Conservation (phyloP, 2,329 filamentous ascomycete genomes). For the Aspergillus phoenicis region DNA sequence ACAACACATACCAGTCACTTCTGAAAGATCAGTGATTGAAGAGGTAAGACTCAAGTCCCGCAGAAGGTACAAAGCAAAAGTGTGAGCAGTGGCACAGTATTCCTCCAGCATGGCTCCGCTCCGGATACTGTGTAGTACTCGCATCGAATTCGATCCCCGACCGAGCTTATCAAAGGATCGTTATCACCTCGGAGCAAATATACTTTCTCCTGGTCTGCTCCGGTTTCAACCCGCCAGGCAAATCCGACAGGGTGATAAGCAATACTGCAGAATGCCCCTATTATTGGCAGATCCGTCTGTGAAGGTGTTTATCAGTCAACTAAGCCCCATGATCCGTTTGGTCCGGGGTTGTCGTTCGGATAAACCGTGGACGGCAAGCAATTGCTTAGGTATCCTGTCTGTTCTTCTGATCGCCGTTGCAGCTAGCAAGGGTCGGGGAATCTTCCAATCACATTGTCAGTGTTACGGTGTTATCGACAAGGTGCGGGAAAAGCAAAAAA, state of each 20-base stretch:
- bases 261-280: background rate
- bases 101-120: background rate
- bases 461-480: background rate
- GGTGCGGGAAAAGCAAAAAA: background rate
- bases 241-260: constrained; percentile 3
- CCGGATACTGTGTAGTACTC: background rate
- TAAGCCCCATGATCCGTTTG: background rate
- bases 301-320: background rate
- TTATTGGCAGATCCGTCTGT: background rate
- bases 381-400: background rate
- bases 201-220: background rate
- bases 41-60: background rate
- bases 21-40: background rate
- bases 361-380: background rate
- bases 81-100: background rate
- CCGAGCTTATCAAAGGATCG: background rate
- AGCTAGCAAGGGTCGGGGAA: background rate
- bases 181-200: background rate
- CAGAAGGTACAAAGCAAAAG: background rate
- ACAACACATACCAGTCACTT: background rate
- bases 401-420: background rate
- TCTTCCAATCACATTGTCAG: background rate
- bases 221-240: background rate
- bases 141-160: background rate
- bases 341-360: background rate